Evolutionary conservation across 2,329 filamentous ascomycete genomes (phyloP), one percentile per base, ranked within the genome.

Genomic region (Teratosphaeria epicoccoides): DNA sequence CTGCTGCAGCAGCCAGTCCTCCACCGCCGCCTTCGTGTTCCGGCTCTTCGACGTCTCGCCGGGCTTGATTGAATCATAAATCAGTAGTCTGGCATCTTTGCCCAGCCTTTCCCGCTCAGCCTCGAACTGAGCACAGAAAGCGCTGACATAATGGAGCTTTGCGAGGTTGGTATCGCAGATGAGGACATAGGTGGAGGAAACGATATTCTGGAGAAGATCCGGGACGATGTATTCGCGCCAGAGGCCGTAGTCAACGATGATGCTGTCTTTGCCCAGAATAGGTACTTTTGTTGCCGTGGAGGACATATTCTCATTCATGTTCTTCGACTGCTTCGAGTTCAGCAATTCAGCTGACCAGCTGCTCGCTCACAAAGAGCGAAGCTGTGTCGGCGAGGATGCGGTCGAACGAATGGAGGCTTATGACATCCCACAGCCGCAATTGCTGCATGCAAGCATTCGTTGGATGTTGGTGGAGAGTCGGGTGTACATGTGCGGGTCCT

Each of bases 101-200:
- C 66, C 66, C 47, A 76, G 63, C 55, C 65, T 72, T 28, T 62
- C 55, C 6, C 58, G 53, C 50, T 65, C 61, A 40, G 55, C 54
- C 48, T 80, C 71, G 70, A 93, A 91, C 57, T 76, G 74, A 55
- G 78, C 72, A 65, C 82, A 71, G 70, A 98, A 96, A 24, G 74
- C 67, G n/a, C 87, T 82, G 0, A 89, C 83, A 70, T 97, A 97
- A 43, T 61, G 55, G 61, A 84, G 78, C 22, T 84, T 78, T 55
- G 80, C 81, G 55, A 98, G 81, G 67, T 97, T 97, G 45, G 90
- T 95, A 72, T 98, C 93, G 69, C 93, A 97, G 64, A 98, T 87
- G 55, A 98, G 83, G 53, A 97, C 85, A 68, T 97, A 98, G 55
- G 91, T 97, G 17, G 89, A 94, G 20, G 90, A 93, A 48, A 79